Evolutionary conservation across 768 basidiomycete genomes (phyloP), one percentile per base, ranked within the genome.

Genomic region (Amanita phalloides): DNA sequence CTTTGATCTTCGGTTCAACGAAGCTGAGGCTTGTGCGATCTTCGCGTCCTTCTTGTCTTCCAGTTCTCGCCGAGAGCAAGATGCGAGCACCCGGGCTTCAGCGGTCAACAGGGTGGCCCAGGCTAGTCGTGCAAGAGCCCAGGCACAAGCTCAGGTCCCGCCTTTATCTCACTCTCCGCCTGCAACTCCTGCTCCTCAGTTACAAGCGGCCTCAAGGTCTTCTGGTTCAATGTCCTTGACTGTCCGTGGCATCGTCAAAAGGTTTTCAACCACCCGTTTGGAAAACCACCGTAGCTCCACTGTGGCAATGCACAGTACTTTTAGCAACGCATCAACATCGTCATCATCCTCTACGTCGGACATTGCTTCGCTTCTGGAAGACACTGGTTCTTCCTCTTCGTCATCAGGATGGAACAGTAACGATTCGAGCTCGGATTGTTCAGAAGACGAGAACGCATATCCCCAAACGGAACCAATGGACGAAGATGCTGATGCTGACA

Each of bases 1-100:
- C 70, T 94, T 88, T 64, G 85, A 97, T 66, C 81, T 99, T 52
- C 82, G 90, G 45, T 90, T 97, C 64, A 77, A 81, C 58, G 95
- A 99, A 68, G 68, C 70, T 25, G 92, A 96, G 60, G 84, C 86
- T 51, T 77, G 85, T 59, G 62, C 62, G 26, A 71, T 74, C 9
- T 93, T 96, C 69, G 77, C 73, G 9, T 83, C 87, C 2, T 84
- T 88, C 67, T 73, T 88, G 71, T 54, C 59, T 6, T 56, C 69
- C 25, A 66, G 62, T 49, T 38, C 45, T 38, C 45, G 45, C 39
- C 43, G 51, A 54, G 21, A 49, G 36, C 68, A 69, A 60, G 60
- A 62, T 35, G 60, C 63, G 7, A 79, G 68, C 58, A 70, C 72
- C 33, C 71, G 81, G 38, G 67, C 74, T 11, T 70, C 75, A 20